A percentile compares a stretch with the other conserved stretches of the same genome.
Evolutionary conservation across 441 rosid genomes (phyloP).

Genomic region (Mallotus repandus): DNA sequence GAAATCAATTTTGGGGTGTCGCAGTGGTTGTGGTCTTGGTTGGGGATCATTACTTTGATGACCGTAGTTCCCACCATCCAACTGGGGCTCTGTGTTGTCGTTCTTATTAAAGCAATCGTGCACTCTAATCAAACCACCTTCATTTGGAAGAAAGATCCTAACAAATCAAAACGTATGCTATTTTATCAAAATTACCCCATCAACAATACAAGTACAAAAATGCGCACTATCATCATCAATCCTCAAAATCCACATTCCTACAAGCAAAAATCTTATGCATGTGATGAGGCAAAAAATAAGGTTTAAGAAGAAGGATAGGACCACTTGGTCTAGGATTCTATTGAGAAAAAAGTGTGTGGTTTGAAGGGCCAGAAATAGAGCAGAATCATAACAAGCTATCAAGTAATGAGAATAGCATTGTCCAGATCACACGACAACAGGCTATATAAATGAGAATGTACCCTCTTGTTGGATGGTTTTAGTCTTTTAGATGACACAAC

Average conservation of each 20-base stretch:
- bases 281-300: not conserved
- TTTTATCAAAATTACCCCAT: too few species aligned
- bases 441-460: conserved; percentile 16
- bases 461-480: conserved; percentile 31
- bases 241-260: too few species aligned
- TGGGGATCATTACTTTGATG: conserved; percentile 32
- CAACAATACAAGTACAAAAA: not conserved
- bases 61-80: conserved; percentile 3
- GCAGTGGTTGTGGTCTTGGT: conserved; percentile 18
- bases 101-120: not conserved
- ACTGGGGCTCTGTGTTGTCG: not conserved
- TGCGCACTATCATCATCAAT: not conserved
- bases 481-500: conserved; percentile 22
- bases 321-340: conserved; percentile 11
- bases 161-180: too few species aligned
- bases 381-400: conserved; percentile 18
- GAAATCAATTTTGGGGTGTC: conserved; percentile 30
- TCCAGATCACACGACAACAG: not conserved
- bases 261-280: not conserved
- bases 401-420: not conserved
- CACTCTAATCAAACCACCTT: not conserved
- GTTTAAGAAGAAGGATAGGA: not conserved
- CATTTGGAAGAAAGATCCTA: too few species aligned
- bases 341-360: not conserved
- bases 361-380: not conserved